phyloP scores from a whole-genome alignment of 768 basidiomycete species.

The Tulasnella sp. region DNA sequence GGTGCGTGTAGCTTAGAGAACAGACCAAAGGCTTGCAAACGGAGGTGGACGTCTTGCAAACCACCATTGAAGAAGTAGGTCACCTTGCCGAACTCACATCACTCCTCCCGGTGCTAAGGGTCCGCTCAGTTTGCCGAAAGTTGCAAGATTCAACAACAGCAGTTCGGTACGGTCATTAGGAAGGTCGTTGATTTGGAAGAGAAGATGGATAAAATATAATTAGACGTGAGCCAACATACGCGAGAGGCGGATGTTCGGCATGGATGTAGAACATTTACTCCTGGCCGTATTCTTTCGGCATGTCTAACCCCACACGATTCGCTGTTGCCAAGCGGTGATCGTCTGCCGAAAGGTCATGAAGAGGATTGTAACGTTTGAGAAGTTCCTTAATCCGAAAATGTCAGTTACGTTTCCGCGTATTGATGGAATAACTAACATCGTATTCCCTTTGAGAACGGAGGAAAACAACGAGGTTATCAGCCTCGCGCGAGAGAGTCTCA shows the following conservation, averaged over 20 bases:
- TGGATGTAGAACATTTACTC: not conserved
- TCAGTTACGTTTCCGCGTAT: not conserved
- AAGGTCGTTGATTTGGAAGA: not conserved
- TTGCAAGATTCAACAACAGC: not conserved
- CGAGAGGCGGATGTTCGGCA: not conserved
- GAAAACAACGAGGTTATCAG: constrained; percentile 4
- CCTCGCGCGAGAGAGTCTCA: not conserved
- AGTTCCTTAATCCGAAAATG: constrained; percentile 41
- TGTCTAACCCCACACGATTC: constrained; percentile 59
- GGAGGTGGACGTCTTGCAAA: not conserved
- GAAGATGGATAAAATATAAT: not conserved
- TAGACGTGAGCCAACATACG: not conserved
- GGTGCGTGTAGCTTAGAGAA: not conserved
- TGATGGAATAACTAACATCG: not conserved
- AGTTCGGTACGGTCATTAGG: not conserved
- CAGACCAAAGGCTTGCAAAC: too few species aligned
- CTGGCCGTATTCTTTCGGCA: constrained; percentile 40
- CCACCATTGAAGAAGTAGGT: not conserved
- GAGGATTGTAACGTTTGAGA: constrained; percentile 79
- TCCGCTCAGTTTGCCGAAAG: not conserved
- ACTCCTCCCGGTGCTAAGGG: not conserved
- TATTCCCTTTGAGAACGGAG: constrained; percentile 8
- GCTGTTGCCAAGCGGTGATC: constrained; percentile 80
- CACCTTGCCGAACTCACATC: not conserved
- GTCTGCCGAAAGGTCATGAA: constrained; percentile 63